A percentile compares a stretch with the other conserved stretches of the same genome.
Evolutionary conservation across 2,329 filamentous ascomycete genomes (phyloP).

Genomic region (Colletotrichum lindemuthianum): DNA sequence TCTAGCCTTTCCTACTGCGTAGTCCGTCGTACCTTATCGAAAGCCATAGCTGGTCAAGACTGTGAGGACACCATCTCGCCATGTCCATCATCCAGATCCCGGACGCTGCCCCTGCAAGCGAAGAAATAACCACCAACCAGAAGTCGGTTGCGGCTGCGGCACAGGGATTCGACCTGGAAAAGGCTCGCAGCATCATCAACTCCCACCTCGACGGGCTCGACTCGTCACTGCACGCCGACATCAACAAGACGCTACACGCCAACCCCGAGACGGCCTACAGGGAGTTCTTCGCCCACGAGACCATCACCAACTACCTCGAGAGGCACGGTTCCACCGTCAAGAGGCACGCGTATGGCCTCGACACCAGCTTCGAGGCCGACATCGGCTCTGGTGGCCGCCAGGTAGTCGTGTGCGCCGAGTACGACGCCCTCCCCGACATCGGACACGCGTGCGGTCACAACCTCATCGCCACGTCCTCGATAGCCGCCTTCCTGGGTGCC

Average conservation of each 20-base stretch:
- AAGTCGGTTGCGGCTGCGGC: neutral
- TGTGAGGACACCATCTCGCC: neutral
- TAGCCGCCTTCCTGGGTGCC: constrained; percentile 52
- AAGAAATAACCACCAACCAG: constrained; percentile 6
- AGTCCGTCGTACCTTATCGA: too few relatives aligned
- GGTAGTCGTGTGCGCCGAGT: constrained; percentile 56
- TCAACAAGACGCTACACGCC: constrained; percentile 46
- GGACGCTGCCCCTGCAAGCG: neutral
- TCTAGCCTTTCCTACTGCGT: neutral
- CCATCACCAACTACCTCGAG: constrained; percentile 56
- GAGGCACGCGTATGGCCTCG: constrained; percentile 60
- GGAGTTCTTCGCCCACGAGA: constrained; percentile 62
- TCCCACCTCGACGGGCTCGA: constrained; percentile 37
- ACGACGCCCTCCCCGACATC: constrained; percentile 59
- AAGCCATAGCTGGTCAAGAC: too few relatives aligned
- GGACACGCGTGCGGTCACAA: constrained; percentile 59
- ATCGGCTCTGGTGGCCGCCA: constrained; percentile 53
- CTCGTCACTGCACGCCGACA: constrained; percentile 28
- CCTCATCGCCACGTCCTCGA: constrained; percentile 52
- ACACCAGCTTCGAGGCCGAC: constrained; percentile 61
- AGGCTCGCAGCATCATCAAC: constrained; percentile 38
- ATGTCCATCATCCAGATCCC: constrained; percentile 25
- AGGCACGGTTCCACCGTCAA: constrained; percentile 56
- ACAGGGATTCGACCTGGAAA: constrained; percentile 32
- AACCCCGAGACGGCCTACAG: constrained; percentile 63